Evolutionary conservation across 345 rosid species (phyloP).

Genomic region (Gossypium bickii): DNA sequence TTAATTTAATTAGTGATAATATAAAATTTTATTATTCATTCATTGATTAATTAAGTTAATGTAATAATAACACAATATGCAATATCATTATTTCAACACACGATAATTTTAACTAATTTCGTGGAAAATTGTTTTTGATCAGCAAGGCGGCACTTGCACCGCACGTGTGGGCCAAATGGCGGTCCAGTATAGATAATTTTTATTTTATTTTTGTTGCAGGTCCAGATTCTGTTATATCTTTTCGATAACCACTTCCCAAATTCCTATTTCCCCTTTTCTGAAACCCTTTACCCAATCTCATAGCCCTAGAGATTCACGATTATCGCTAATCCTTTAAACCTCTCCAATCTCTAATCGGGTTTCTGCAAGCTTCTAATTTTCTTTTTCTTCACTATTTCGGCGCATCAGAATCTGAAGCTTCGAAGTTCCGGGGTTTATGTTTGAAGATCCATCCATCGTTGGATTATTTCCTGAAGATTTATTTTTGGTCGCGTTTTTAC

Average conservation of each 20-base stretch:
- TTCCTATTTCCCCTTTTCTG: background rate
- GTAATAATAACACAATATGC: no score
- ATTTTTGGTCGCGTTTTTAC: background rate
- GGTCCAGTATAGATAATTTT: background rate
- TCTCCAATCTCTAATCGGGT: background rate
- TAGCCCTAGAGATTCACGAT: conserved; percentile 2
- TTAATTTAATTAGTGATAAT: no score
- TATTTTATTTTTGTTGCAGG: background rate
- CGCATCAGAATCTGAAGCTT: background rate
- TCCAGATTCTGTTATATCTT: background rate
- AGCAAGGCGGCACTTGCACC: background rate
- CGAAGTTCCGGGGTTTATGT: background rate
- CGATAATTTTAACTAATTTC: no score
- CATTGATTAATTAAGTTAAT: no score
- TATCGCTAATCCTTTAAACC: background rate
- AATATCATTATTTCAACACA: no score
- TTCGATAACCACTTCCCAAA: background rate
- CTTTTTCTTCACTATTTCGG: background rate
- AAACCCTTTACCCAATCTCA: background rate
- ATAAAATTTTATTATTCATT: no score
- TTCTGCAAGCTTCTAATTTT: background rate
- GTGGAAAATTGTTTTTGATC: no score
- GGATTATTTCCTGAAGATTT: background rate
- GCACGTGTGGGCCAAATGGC: background rate
- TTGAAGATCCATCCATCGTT: background rate